Base-by-base conservation (phyloP, 2,329 filamentous ascomycete species). In the Pleoardoris graminearum region DNA sequence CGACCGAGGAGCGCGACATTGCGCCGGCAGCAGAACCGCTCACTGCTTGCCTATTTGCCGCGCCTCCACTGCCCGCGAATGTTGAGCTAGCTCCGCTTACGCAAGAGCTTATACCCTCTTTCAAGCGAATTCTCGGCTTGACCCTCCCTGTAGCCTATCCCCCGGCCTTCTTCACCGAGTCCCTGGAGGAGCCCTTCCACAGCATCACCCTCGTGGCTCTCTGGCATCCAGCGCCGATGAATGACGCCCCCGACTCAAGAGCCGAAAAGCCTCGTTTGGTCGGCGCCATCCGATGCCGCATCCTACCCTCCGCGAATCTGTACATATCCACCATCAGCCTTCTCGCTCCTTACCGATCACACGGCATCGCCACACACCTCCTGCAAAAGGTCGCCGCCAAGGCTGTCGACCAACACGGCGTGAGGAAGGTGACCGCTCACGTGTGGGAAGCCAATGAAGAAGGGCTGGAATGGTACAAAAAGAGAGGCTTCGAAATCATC, bases 361-460 rank as follows among this genome's bases (percentile, higher is more conserved):
- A 80, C 52, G 84, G 84, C 0, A 77, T 87, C 21, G 85, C 84
- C 2, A 76, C 80, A 10, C 77, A 80, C 16, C 71, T 87, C 22
- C 72, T 87, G 7, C 63, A 73, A 4, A 57, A 58, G 2, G 59
- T 80, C 66, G 74, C 60, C 62, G 77, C 57, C 75, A 82, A 68
- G 73, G 80, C 58, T 8, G 75, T 80, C 4, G 73, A 75, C 27
- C 72, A 79, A 50, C 80, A 84, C 56, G 77, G 78, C 22, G 78
- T 82, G 22, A 70, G 69, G 10, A 75, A 72, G 12, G 78, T 86
- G 17, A 83, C 81, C 2, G 85, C 85, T 10, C 85, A 87, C 68
- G 84, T 86, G 0, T 86, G 85, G 78, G 83, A 85, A 59, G 80
- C 78, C 19, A 87, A 87, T 50, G 75, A 78, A 16, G 83, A 85